A percentile compares a stretch with the other conserved stretches of the same genome.
phyloP scores from a whole-genome alignment of 805 yeast species.

The Metschnikowia anglica region DNA sequence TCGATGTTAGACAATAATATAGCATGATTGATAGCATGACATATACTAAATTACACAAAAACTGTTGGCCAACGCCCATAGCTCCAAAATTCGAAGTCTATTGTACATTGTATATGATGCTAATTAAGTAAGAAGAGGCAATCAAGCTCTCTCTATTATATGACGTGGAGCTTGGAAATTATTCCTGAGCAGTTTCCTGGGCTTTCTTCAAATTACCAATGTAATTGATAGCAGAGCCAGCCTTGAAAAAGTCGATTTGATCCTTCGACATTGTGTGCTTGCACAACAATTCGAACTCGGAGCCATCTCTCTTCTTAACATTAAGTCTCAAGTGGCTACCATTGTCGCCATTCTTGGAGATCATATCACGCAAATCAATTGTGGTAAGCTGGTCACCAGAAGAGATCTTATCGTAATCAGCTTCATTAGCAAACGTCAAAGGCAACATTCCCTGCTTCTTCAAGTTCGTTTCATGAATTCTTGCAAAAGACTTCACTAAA shows the following conservation, averaged over 20 bases:
- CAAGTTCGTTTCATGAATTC: constrained; percentile 97
- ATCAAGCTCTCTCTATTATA: not conserved
- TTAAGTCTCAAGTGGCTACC: constrained; percentile 76
- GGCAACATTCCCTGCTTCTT: constrained; percentile 99
- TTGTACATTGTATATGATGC: constrained; percentile 4
- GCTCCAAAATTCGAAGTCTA: constrained; percentile 1
- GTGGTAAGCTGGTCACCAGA: constrained; percentile 58
- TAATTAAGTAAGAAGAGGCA: constrained; percentile 3
- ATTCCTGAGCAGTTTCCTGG: constrained; percentile 13
- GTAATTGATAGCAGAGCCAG: constrained; percentile 94
- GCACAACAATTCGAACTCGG: constrained; percentile 62
- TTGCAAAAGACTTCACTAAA: constrained; percentile 91
- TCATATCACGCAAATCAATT: constrained; percentile 44
- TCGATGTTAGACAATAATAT: constrained; percentile 9
- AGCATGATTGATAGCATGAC: constrained; percentile 7
- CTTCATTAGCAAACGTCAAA: constrained; percentile 83
- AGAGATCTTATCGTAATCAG: constrained; percentile 78
- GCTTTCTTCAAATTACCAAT: constrained; percentile 59
- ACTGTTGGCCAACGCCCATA: not conserved
- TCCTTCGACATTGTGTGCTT: constrained; percentile 97
- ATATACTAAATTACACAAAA: constrained; percentile 4
- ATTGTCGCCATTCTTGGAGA: constrained; percentile 79
- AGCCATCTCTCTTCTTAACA: constrained; percentile 75
- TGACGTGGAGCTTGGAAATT: constrained; percentile 2
- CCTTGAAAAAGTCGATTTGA: constrained; percentile 93